A percentile compares a stretch with the other conserved stretches of the same genome.
Conservation (phyloP, 1,284 basidiomycete species). For the Rhodotorula sp. region DNA sequence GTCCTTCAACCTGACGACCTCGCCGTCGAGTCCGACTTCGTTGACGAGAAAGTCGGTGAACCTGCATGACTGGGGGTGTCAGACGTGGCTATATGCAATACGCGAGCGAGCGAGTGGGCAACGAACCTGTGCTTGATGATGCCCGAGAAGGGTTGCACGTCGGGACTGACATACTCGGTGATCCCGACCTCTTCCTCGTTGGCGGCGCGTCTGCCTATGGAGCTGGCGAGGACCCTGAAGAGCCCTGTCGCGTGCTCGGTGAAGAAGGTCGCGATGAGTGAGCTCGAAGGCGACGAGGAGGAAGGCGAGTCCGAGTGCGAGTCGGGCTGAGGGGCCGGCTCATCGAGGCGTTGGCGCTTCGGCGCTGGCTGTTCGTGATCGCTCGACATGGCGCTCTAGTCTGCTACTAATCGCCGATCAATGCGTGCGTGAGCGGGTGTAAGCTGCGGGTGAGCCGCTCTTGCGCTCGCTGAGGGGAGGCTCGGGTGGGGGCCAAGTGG, state of each 20-base stretch:
- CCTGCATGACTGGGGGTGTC: slow-evolving; percentile 53
- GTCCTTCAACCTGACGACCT: slow-evolving; percentile 73
- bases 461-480: slow-evolving; percentile 3
- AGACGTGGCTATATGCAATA: not conserved
- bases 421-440: too few species aligned
- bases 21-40: slow-evolving; percentile 76
- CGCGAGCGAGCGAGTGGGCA: not conserved
- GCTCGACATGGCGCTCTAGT: not conserved
- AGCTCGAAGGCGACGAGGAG: not conserved
- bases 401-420: too few species aligned
- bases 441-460: not conserved
- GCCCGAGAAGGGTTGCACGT: slow-evolving; percentile 71
- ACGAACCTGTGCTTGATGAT: slow-evolving; percentile 90
- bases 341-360: slow-evolving; percentile 27
- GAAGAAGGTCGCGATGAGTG: slow-evolving; percentile 3
- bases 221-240: slow-evolving; percentile 9
- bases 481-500: not conserved
- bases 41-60: slow-evolving; percentile 93
- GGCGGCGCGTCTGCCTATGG: slow-evolving; percentile 23
- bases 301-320: not conserved
- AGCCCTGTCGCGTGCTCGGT: slow-evolving; percentile 5
- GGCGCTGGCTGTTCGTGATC: slow-evolving; percentile 6
- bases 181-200: slow-evolving; percentile 82
- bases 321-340: not conserved
- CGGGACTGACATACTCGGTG: slow-evolving; percentile 73